Evolutionary conservation across 2,329 filamentous ascomycete genomes (phyloP), one percentile per base, ranked within the genome.

Genomic region (Graphiopsis chlorocephala): DNA sequence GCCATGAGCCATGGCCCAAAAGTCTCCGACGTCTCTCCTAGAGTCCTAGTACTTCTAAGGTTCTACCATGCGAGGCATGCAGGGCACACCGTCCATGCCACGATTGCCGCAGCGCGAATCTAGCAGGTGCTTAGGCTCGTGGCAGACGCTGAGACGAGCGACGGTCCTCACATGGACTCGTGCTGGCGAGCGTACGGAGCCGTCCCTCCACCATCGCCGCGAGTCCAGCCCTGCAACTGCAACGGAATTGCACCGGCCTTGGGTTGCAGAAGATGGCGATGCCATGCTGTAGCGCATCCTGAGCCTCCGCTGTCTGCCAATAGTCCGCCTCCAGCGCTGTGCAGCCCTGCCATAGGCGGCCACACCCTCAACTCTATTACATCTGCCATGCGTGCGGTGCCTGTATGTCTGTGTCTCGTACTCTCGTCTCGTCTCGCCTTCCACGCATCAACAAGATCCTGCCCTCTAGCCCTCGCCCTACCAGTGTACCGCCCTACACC

Each of bases 271-370:
- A 29, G 26, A 53, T 29, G 26, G 50, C 26, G 50, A 56, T 56
- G 29, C 31, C 53, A 61, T 26, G 58, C 58, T 53, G 59, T 62
- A 62, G 59, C 59, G 59, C 59, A 62, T 62, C 59, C 48, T 62
- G 31, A 53, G 33, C 59, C 31, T 53, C 48, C 59, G 48, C 59
- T 61, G 42, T 23, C 42, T 60, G 59, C 59, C 59, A 62, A 62
- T 62, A 62, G 59, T 62, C 59, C 15, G 47, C 25, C 48, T 53
- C 10, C 59, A 53, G 47, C 23, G 47, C 29, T 42, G 29, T 62
- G 47, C 31, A 55, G 59, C 59, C 59, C 48, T 55, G n/a, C 57
- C 57, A 60, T 47, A 50, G 57, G 38, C 57, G 38, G 57, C 57
- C 57, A 50, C 57, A 60, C 42, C 57, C 57, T 25, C 57, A 58